Evolutionary conservation across 305 asterid genomes (phyloP), one percentile per base, ranked within the genome.

Genomic region (Ruellia speciosa): DNA sequence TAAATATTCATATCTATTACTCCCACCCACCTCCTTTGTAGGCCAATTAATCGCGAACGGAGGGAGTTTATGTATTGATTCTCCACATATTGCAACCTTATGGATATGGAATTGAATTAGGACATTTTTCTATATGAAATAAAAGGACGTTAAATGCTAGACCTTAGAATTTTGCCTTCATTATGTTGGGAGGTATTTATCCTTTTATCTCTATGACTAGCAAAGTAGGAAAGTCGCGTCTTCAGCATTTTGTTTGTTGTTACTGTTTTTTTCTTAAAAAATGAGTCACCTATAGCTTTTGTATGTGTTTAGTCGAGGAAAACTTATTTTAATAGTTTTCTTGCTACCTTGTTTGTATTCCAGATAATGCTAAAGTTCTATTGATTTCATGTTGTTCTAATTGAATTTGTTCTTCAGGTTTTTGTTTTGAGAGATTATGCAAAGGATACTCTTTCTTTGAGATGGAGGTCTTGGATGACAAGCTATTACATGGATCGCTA

Each of bases 401-500:
- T 12, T 68, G 47, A 62, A 51, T n/a, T 49, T 56, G 51, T 63
- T 50, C 68, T 70, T 61, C 78, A 88, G 97, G 72, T 89, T 64
- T 88, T 86, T 58, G 95, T 89, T 67, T 75, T 84, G 77, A 81
- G 95, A 72, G 97, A 89, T 77, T 89, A 86, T 74, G 95, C 92
- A 0, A 81, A 84, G 70, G 97, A 89, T 40, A 84, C 81, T 14
- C 90, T 88, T 74, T 78, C 97, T 39, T 77, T 89, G 59, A 75
- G 97, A 74, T 89, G 97, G 97, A 80, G 95, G 65, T 80, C 95
- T 58, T 89, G 97, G 97, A 89, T 84, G 95, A 89, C 97, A 59
- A 71, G 80, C 57, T 77, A 65, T 80, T 89, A 86, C 76, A 80
- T 89, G 94, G 87, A 80, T 59, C 95, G 97, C 33, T 89, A 89